Base-by-base conservation (phyloP, 2,329 filamentous ascomycete species). In the Trichoderma oligosporum region DNA sequence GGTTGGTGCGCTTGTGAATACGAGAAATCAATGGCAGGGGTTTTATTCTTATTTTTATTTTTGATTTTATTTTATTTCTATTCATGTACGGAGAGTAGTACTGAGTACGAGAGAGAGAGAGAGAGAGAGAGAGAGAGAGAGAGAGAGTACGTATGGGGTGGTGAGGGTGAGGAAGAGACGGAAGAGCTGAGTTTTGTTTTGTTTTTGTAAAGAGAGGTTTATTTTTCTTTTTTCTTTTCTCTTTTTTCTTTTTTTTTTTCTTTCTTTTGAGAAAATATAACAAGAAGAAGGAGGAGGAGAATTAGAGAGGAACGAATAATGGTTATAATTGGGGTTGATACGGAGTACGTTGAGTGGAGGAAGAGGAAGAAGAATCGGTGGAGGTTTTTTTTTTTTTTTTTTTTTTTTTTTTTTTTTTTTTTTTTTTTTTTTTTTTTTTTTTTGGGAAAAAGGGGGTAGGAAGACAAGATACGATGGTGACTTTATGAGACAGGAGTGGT, bases 21-120 rank as follows among this genome's bases (percentile, higher is more conserved):
- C 48, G 48, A 52, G 48, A 52, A 52, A 52, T 52, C 33, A 36
- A 36, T 33, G 48, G 48, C 48, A 52, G 48, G 48, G 48, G 48
- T 35, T 22, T 22, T 29, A 6, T 31, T 31, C 11, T 31, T 31
- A 6, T 31, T 31, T 31, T 31, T 11, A 31, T 31, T 31, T 6
- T 31, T 11, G 6, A 31, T 31, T 31, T n/a, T n/a, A n/a, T n/a
- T n/a, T n/a, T n/a, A 11, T 24, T 38, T 51, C 47, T 51, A 51
- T 39, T 51, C 39, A 51, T 51, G 47, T 51, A 51, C 16, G 36
- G 24, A n/a, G n/a, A n/a, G n/a, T n/a, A n/a, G n/a, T n/a, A n/a
- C n/a, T n/a, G 9, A 18, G 36, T 51, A 51, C 47, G 18, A 24
- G 14, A 18, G 18, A 20, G 38, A 41, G 22, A 41, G 18, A 20